A percentile compares a stretch with the other conserved stretches of the same genome.
These are phyloP conservation scores for Paecilomyces sp. DNA, from an alignment of 2,329 filamentous ascomycete genomes.

Conservation along the genomic window DNA sequence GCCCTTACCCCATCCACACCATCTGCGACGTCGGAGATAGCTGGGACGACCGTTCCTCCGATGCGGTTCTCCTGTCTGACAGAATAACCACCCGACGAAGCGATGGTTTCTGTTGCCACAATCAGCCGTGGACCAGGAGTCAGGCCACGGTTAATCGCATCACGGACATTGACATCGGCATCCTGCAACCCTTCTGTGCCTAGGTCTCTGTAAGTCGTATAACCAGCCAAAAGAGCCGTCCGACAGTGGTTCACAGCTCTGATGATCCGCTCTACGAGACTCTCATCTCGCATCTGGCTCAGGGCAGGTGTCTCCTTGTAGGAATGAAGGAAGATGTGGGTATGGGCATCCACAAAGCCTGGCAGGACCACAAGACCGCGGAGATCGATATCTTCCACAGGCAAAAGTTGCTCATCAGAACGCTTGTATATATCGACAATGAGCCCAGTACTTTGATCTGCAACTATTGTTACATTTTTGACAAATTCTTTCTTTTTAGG, in stretches of 20 bases:
- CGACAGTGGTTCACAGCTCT: neutral
- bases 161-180: neutral
- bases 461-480: slow-evolving; percentile 35
- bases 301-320: slow-evolving; percentile 19
- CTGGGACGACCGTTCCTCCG: neutral
- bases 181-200: neutral
- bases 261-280: neutral
- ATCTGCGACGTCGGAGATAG: slow-evolving; percentile 1
- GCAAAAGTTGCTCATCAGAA: neutral
- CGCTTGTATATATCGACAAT: slow-evolving; percentile 19
- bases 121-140: neutral
- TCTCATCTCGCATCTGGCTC: neutral
- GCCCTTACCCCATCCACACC: neutral
- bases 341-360: slow-evolving; percentile 50
- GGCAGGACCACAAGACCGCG: slow-evolving; percentile 46
- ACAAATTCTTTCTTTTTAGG: slow-evolving; percentile 36
- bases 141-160: neutral
- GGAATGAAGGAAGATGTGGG: slow-evolving; percentile 50
- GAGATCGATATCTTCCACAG: slow-evolving; percentile 31
- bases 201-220: neutral
- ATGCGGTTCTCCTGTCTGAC: neutral
- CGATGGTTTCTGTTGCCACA: neutral
- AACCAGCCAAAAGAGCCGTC: neutral
- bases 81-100: neutral
- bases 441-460: slow-evolving; percentile 33